phyloP scores from a whole-genome alignment of 1,284 basidiomycete species.

The Trichosporon coremiiforme region DNA sequence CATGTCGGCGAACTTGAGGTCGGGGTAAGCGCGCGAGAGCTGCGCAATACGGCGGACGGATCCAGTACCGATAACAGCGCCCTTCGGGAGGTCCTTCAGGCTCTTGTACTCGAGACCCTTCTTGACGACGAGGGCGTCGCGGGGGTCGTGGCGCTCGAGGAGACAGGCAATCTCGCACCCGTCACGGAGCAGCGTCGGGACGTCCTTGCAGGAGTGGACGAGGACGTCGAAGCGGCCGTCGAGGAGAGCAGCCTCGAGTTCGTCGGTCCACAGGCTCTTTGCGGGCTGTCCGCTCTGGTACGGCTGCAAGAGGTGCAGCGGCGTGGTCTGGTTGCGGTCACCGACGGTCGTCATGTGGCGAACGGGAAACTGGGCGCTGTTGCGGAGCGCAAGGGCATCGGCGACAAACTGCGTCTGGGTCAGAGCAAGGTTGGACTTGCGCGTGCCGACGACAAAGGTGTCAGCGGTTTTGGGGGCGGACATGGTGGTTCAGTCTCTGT shows the following conservation, averaged over 20 bases:
- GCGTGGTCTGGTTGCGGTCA: slow-evolving; percentile 79
- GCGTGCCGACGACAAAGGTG: slow-evolving; percentile 70
- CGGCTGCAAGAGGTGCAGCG: slow-evolving; percentile 59
- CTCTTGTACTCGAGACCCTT: slow-evolving; percentile 70
- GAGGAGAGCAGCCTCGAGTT: slow-evolving; percentile 81
- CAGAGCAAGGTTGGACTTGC: slow-evolving; percentile 80
- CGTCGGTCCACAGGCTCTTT: slow-evolving; percentile 92
- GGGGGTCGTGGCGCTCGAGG: slow-evolving; percentile 82
- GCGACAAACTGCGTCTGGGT: slow-evolving; percentile 79
- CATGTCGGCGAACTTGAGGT: slow-evolving; percentile 83
- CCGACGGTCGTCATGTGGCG: slow-evolving; percentile 87
- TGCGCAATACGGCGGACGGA: slow-evolving; percentile 92
- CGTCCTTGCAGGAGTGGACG: slow-evolving; percentile 91
- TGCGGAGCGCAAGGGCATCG: slow-evolving; percentile 61
- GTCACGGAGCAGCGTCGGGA: slow-evolving; percentile 81
- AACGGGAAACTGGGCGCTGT: slow-evolving; percentile 65
- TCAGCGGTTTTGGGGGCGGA: slow-evolving; percentile 13
- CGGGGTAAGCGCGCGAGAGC: slow-evolving; percentile 75
- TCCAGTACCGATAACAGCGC: slow-evolving; percentile 90
- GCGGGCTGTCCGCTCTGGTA: slow-evolving; percentile 58
- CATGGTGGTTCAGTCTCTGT: background rate
- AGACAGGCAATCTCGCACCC: slow-evolving; percentile 86
- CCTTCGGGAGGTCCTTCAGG: slow-evolving; percentile 82
- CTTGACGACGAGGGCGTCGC: slow-evolving; percentile 88
- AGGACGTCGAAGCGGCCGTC: slow-evolving; percentile 82